These are phyloP conservation scores for Exophiala oligosperma DNA, from an alignment of 2,329 filamentous ascomycete genomes.

Conservation along the genomic window DNA sequence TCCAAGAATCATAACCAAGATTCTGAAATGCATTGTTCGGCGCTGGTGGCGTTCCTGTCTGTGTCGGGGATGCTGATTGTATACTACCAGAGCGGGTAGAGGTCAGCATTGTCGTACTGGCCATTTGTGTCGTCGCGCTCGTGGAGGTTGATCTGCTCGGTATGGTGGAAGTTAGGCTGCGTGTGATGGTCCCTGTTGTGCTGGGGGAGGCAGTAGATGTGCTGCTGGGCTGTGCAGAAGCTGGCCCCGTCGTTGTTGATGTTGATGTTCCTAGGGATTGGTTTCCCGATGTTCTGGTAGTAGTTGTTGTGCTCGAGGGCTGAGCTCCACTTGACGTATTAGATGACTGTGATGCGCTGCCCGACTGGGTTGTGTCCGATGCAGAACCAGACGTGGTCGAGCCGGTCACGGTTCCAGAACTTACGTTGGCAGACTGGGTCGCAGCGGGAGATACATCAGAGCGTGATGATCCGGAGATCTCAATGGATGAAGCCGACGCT, in stretches of 20 bases:
- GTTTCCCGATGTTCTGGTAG: background rate
- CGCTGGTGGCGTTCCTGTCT: slow-evolving; percentile 9
- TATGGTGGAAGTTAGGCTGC: background rate
- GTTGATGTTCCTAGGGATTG: background rate
- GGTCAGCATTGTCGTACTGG: slow-evolving; percentile 5
- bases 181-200: background rate
- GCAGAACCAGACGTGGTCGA: background rate
- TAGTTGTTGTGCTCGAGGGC: background rate
- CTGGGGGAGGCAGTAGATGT: background rate
- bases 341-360: background rate
- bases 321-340: slow-evolving; percentile 30
- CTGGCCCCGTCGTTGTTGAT: background rate
- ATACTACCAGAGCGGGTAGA: slow-evolving; percentile 1
- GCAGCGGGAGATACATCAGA: background rate
- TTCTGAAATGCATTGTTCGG: slow-evolving; percentile 1
- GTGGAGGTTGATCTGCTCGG: background rate
- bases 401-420: background rate
- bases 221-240: background rate
- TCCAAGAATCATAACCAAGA: background rate
- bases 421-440: background rate
- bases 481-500: slow-evolving; percentile 49
- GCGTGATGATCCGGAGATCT: slow-evolving; percentile 41
- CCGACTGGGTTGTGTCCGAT: background rate
- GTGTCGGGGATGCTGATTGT: slow-evolving; percentile 1
- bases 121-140: background rate